Evolutionary conservation across 2,329 filamentous ascomycete genomes (phyloP).

Genomic region (Corynespora cassiicola): DNA sequence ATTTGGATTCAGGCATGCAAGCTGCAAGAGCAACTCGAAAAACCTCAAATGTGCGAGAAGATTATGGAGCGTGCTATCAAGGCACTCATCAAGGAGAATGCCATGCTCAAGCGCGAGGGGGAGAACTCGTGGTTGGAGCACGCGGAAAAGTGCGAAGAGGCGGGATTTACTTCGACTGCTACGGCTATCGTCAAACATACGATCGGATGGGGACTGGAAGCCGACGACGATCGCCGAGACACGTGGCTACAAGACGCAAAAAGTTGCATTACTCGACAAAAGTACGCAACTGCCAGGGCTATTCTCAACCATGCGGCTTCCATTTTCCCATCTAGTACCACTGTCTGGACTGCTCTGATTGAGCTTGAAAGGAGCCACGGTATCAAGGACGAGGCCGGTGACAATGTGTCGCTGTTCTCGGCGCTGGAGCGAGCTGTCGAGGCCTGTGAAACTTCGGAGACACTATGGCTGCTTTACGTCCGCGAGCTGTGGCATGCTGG

Average conservation of each 20-base stretch:
- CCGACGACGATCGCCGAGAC: conserved; percentile 95
- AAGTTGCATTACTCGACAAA: conserved; percentile 78
- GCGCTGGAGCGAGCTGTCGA: conserved; percentile 93
- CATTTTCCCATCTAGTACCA: conserved; percentile 86
- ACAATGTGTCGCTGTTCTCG: conserved; percentile 80
- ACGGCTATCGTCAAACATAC: conserved; percentile 91
- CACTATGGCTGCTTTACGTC: conserved; percentile 94
- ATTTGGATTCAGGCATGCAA: conserved; percentile 96
- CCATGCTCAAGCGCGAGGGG: conserved; percentile 96
- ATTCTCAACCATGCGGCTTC: conserved; percentile 92
- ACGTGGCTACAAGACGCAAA: conserved; percentile 96
- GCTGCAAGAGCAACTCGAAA: conserved; percentile 87
- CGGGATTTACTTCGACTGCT: conserved; percentile 86
- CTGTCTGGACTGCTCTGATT: conserved; percentile 87
- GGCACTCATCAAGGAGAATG: conserved; percentile 84
- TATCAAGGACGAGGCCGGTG: conserved; percentile 77
- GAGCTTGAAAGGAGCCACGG: conserved; percentile 92
- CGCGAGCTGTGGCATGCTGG: conserved; percentile 93
- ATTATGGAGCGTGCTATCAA: conserved; percentile 96
- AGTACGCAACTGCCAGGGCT: conserved; percentile 87
- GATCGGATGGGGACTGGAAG: conserved; percentile 89
- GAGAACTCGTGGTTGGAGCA: conserved; percentile 97
- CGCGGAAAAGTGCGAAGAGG: conserved; percentile 92
- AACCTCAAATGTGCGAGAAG: conserved; percentile 74
- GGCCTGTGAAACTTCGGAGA: conserved; percentile 88